Conservation (phyloP, 129 eudicot species). For the Flaveria bidentis region DNA sequence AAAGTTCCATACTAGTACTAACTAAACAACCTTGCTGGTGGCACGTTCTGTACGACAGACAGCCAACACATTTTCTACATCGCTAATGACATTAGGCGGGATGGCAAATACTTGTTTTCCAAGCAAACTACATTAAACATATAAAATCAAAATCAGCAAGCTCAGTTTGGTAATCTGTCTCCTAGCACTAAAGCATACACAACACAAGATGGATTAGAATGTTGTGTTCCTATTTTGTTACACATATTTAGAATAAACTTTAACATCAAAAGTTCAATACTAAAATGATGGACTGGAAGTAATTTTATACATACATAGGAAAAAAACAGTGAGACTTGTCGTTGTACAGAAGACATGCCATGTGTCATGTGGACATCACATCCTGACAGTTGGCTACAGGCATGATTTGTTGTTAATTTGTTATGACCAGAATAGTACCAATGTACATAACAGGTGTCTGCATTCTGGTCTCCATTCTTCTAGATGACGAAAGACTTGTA, state of each 20-base stretch:
- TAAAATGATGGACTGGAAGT: neutral
- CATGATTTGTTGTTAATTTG: neutral
- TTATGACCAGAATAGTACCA: neutral
- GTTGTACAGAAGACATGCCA: neutral
- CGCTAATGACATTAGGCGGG: constrained; percentile 67
- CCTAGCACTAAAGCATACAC: constrained; percentile 8
- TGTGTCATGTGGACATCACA: constrained; percentile 5
- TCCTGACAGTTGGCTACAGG: constrained; percentile 3
- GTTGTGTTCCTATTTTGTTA: neutral
- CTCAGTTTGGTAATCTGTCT: constrained; percentile 1
- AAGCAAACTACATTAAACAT: constrained; percentile 58
- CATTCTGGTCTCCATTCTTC: constrained; percentile 15
- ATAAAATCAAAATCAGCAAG: constrained; percentile 23
- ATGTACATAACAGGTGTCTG: neutral
- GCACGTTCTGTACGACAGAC: constrained; percentile 63
- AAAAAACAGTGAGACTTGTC: constrained; percentile 13
- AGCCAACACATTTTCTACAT: constrained; percentile 77
- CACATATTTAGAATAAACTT: neutral
- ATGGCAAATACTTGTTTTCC: constrained; percentile 80
- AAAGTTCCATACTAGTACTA: neutral
- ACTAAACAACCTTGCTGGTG: constrained; percentile 53
- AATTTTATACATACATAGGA: neutral
- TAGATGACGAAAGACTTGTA: neutral
- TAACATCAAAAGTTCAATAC: constrained; percentile 5
- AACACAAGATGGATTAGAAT: neutral